These are phyloP conservation scores for Choricystis sp. DNA, from an alignment of 139 green algal genomes.

Conservation along the genomic window DNA sequence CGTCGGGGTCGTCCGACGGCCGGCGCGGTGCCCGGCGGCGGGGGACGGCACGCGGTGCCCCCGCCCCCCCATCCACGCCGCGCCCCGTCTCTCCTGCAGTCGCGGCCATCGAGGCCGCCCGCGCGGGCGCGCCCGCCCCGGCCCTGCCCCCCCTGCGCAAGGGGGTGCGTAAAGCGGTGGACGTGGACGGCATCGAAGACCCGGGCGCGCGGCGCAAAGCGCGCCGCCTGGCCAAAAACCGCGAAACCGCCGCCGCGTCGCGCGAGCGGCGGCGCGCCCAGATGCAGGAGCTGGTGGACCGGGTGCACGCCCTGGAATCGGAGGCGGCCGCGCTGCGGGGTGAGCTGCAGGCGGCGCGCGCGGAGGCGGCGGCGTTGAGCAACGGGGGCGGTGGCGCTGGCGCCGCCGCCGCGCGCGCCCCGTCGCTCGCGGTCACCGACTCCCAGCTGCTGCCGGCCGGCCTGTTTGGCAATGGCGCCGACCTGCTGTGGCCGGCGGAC, in stretches of 20 bases:
- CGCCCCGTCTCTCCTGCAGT: not conserved
- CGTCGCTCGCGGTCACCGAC: not conserved
- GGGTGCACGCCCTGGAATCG: conserved; percentile 1
- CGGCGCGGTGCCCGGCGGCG: no score
- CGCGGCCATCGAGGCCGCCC: no score
- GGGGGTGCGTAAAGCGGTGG: conserved; percentile 8
- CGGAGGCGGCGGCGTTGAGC: not conserved
- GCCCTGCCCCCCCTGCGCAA: not conserved
- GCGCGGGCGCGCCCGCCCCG: no score
- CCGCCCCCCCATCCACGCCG: no score
- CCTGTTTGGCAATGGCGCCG: not conserved
- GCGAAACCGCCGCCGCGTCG: conserved; percentile 16
- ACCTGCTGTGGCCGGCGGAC: not conserved
- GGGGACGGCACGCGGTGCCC: no score
- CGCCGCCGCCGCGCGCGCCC: no score
- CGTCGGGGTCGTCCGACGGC: no score
- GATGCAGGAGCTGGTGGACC: conserved; percentile 7
- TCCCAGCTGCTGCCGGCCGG: not conserved
- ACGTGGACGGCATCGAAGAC: conserved; percentile 11
- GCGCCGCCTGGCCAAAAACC: conserved; percentile 19
- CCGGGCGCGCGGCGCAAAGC: conserved; percentile 12
- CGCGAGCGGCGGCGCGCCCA: not conserved
- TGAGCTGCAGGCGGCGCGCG: not conserved
- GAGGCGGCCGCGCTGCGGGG: not conserved
- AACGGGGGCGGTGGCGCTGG: not conserved